phyloP scores from a whole-genome alignment of 257 asterid genomes.

The Agastache rugosa region DNA sequence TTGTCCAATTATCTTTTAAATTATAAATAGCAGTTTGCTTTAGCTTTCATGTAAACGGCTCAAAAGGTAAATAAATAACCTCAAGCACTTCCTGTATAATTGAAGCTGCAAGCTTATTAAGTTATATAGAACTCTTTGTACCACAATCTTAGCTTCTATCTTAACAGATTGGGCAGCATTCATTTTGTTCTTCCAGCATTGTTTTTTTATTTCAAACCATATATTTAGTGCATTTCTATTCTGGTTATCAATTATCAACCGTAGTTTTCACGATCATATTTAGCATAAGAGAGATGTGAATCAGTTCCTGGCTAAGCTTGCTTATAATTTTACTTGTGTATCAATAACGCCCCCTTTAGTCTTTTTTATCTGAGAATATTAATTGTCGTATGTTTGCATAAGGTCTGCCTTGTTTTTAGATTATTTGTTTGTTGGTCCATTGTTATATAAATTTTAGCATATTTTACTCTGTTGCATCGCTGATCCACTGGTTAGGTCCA shows the following conservation, averaged over 20 bases:
- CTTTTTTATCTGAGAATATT: background rate
- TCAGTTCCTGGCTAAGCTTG: background rate
- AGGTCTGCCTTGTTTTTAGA: background rate
- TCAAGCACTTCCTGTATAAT: background rate
- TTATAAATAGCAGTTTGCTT: background rate
- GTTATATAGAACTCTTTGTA: background rate
- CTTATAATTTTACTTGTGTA: background rate
- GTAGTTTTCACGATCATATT: background rate
- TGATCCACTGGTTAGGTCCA: background rate
- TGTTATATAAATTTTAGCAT: background rate
- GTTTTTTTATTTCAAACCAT: conserved; percentile 4
- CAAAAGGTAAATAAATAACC: conserved; percentile 6
- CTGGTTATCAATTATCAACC: background rate
- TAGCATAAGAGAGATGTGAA: background rate
- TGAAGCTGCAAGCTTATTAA: background rate
- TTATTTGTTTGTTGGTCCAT: conserved; percentile 4
- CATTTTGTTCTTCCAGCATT: background rate
- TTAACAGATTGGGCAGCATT: background rate
- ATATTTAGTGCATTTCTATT: background rate
- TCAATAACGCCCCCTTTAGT: background rate
- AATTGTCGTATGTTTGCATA: background rate
- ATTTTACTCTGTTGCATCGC: background rate
- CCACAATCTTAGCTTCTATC: background rate
- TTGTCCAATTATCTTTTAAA: background rate
- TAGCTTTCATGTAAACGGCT: background rate